Base-by-base conservation (phyloP, 768 basidiomycete species). In the Xerocomellus chrysenteron region DNA sequence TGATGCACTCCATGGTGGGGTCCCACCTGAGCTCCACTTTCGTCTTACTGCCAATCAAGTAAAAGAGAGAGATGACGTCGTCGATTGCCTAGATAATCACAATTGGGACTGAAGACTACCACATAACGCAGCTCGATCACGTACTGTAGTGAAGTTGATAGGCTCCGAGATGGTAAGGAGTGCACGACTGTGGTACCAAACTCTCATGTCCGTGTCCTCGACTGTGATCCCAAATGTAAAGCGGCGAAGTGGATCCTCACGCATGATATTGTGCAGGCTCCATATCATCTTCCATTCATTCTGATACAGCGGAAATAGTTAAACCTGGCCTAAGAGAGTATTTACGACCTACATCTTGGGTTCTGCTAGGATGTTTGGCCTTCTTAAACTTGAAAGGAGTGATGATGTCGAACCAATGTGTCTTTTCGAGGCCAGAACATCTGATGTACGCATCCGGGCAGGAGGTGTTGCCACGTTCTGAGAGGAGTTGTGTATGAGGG, bases 201-300 rank as follows among this genome's bases (percentile, higher is more conserved):
- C 1, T 19, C 73, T 59, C 62, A 66, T 58, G 0, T 41, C 7
- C 0, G 30, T 61, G 43, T 67, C 60, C 49, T 73, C 67, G 16
- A 71, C 52, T 0, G 67, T 71, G 24, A 73, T 64, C 0, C 71
- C 73, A 19, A 69, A 64, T 3, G 60, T 54, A 33, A 70, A 68
- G 5, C 66, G 52, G 4, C 65, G 56, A 35, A 65, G 52, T 0
- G 59, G 67, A 48, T 74, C 74, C 36, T 65, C 56, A 1, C 57
- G 56, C 67, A 75, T 69, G 43, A 65, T 62, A 17, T 65, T 56
- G 26, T 64, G 58, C 19, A 70, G 42, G 44, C 57, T 63, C 68
- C 68, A 69, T 21, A 74, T 52, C 1, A 71, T 51, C 59, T 73
- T 63, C 19, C 1, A 4, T 41, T 56, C 33, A 17, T 62, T 58